phyloP scores from a whole-genome alignment of 2,329 filamentous ascomycete species.

The Colletotrichum sidae region DNA sequence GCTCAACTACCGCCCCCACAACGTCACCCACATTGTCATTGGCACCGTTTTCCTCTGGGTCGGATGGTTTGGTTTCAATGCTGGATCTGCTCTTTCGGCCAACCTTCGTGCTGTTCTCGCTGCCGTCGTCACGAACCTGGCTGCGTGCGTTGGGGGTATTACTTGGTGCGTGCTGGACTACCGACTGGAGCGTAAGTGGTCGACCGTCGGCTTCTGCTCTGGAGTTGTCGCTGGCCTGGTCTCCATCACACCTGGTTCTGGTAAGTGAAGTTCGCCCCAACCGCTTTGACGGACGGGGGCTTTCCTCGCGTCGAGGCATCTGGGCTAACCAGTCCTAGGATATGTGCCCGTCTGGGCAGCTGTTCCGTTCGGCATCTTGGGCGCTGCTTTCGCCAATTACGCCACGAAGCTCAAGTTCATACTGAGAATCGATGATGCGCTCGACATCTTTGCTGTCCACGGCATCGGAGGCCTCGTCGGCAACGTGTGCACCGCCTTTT shows the following conservation, averaged over 20 bases:
- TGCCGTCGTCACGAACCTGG: slow-evolving; percentile 85
- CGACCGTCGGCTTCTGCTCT: slow-evolving; percentile 92
- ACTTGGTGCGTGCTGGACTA: slow-evolving; percentile 94
- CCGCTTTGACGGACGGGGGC: too few species aligned
- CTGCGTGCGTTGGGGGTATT: slow-evolving; percentile 85
- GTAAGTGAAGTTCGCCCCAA: slow-evolving; percentile 49
- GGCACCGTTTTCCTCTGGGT: slow-evolving; percentile 96
- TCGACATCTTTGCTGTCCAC: slow-evolving; percentile 91
- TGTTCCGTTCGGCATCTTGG: slow-evolving; percentile 81
- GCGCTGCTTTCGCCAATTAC: slow-evolving; percentile 85
- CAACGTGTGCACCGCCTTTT: slow-evolving; percentile 83
- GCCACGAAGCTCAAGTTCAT: slow-evolving; percentile 92
- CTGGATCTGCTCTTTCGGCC: slow-evolving; percentile 82
- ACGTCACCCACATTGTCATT: slow-evolving; percentile 91
- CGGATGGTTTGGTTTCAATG: slow-evolving; percentile 96
- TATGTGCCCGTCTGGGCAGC: slow-evolving; percentile 89
- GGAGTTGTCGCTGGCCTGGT: slow-evolving; percentile 90
- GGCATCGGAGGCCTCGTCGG: slow-evolving; percentile 82
- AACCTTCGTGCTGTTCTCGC: slow-evolving; percentile 91
- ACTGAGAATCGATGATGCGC: slow-evolving; percentile 82
- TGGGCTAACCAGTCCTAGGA: slow-evolving; percentile 47
- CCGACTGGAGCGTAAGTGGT: slow-evolving; percentile 90
- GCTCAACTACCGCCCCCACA: slow-evolving; percentile 92
- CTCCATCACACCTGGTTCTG: slow-evolving; percentile 88
- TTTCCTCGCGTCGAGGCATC: too few species aligned